Evolutionary conservation across 148 eudicot species (phyloP), one percentile per base, ranked within the genome.

Genomic region (Rhododendron vialii): DNA sequence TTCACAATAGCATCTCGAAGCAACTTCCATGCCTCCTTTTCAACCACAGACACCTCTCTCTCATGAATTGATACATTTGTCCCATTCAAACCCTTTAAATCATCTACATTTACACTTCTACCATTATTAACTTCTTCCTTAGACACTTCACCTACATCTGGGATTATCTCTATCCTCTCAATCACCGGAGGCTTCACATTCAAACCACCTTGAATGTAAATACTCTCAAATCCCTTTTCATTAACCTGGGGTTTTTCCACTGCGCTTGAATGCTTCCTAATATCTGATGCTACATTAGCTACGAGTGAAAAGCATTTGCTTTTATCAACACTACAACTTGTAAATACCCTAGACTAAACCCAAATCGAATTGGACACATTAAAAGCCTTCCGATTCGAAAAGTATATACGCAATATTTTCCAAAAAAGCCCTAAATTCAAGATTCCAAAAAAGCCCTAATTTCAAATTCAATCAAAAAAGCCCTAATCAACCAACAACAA

Each of bases 11-110:
- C 87, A 59, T 88, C 91, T 73, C 95, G 89, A 78, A 96, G 89
- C 84, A 96, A 91, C 41, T 88, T 75, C 99, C 99, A 96, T 9
- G 98, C 99, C 86, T 96, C 96, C 83, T 89, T 90, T 88, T 96
- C 99, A 28, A 90, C 88, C 86, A 85, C 88, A 33, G 98, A 90
- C 30, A 84, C 79, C 90, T 91, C 84, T 47, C 82, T 85, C 86
- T 89, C 88, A 82, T 5, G 53, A 47, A 85, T 33, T 28, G 20
- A 88, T 84, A 83, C 83, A 45, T 83, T 86, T 24, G 10, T 30
- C 78, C 87, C 92, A 89, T 88, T 76, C 79, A 90, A 86, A 65
- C 85, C 84, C 28, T 80, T 83, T 75, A 82, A 43, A 84, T 86
- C 76, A 71, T 85, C 83, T 12, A 61, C 59, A 88, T 90, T 88